Base-by-base conservation (phyloP, 129 eudicot species). In the Silybum marianum region DNA sequence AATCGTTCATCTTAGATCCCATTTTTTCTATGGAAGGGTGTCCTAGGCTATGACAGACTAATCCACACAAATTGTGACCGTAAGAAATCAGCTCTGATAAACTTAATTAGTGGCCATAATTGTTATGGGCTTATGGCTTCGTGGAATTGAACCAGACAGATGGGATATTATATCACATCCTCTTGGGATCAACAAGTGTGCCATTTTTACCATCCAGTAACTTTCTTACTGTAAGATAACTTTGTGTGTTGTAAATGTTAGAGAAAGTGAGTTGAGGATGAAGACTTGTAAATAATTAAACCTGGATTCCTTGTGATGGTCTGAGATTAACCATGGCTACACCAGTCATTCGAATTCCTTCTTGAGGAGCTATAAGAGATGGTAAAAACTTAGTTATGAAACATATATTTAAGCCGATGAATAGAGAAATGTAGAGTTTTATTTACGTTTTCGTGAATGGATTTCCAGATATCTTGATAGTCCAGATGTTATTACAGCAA, bases 401-500 rank as follows among this genome's bases (percentile, higher is more conserved):
- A 30, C 71, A 26, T 72, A 12, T 7, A 32, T 58, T 18, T 14
- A 14, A 1, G n/a, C 0, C 9, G 8, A 60, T 72, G 70, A 72
- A 30, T 13, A 26, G 70, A 72, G 42, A 23, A 30, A 78, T 26
- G 25, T 6, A 48, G 72, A 67, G 9, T 18, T 30, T 30, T 6
- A 44, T 34, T 24, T 88, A 94, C 97, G 86, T 81, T 89, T 86
- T 18, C 90, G 72, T 16, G 97, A 90, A 67, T 85, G 82, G 12
- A 72, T 79, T 65, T 92, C 90, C 62, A 95, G 76, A 84, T 94
- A 94, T 84, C 80, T 90, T 23, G 97, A 92, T 24, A 94, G 86
- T 54, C 98, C 98, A 54, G 76, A 83, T 60, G 98, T 90, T 70
- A 94, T 82, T 30, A 94, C 87, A 42, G 93, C 98, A 80, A 91